Evolutionary conservation across 495 filamentous ascomycete genomes (phyloP), one percentile per base, ranked within the genome.

Genomic region (Penicillium paxilli): DNA sequence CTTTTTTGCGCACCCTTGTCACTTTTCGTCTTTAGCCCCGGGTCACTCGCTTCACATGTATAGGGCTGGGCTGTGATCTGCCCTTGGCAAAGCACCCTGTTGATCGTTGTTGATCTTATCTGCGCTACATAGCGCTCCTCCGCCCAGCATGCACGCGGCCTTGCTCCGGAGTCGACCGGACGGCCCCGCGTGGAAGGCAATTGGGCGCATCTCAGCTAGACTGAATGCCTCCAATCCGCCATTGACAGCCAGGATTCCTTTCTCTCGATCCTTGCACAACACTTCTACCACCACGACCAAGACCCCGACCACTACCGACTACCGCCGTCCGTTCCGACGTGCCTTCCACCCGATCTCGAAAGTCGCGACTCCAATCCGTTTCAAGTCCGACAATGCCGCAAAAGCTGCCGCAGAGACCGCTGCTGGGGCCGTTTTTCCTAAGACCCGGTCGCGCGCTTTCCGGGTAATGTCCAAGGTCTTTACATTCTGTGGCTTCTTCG

Each of bases 401-500:
- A 54, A 52, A 7, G 51, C 59, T 12, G 41, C 44, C 38, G 47
- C 35, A 16, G 5, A 16, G 4, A 6, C n/a, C 17, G 48, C 56
- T 14, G 44, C 64, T 21, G 54, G 52, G 5, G 51, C 58, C 10
- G 41, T 41, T 40, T 45, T 54, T 33, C n/a, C 44, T 9, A 30
- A 33, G 17, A 47, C 16, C 11, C 58, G 44, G 28, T 67, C 65
- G 11, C 47, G 51, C 3, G n/a, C 58, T 25, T 17, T 55, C 5
- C 60, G 47, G 22, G 53, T 52, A 56, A 16, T 76, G 10, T 76
- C 79, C 49, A 78, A 80, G 52, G 64, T 69, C 1, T 80, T 85
- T 50, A 73, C 80, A 21, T 82, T 76, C 58, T 73, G 78, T 17
- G 88, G 88, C 16, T 75, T 86, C 50, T 78, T 88, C 52, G 75